Base-by-base conservation (phyloP, 345 rosid species). In the Sisymbrium altissimum region DNA sequence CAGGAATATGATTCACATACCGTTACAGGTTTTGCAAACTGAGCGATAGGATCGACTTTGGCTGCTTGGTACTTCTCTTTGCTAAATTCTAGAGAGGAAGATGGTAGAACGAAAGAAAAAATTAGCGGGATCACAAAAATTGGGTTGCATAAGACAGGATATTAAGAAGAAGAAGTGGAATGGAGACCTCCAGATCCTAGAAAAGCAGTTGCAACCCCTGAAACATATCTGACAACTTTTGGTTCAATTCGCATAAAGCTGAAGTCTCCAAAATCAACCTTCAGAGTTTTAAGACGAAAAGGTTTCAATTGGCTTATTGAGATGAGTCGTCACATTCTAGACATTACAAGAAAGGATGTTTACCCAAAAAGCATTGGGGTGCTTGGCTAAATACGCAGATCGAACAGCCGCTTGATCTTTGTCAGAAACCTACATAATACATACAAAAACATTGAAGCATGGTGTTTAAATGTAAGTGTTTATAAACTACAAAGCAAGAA, bases 191-290 rank as follows among this genome's bases (percentile, higher is more conserved):
- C 99, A 11, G 97, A 91, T 79, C 97, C 93, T 68, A 91, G 85
- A 68, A 88, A 84, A 71, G 99, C 96, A 48, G 97, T 86, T 61
- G 97, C 97, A 60, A 88, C 85, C 59, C 97, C 99, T 41, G 97
- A 91, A 4, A 94, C 93, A 76, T 85, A 95, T 72, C 92, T 81
- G 73, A 91, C 91, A 56, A 81, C 82, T 56, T 83, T 94, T 27
- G 99, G 97, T 82, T 88, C 88, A 21, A 94, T 84, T 21, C 84
- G 84, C 79, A 91, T 50, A 77, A 94, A 94, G 73, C 87, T 90
- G 80, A 91, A 94, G 85, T 94, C 99, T 52, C 97, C 96, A 32
- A 94, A 94, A 81, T 94, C 98, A 80, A 94, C 97, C 98, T 94
- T 83, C 60, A 65, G n/a, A 65, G 64, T 65, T 39, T 63, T 25